Percentiles rank a stretch among this genome's conserved stretches.
phyloP scores from a whole-genome alignment of 257 asterid species.

The Solanum paucissectum region DNA sequence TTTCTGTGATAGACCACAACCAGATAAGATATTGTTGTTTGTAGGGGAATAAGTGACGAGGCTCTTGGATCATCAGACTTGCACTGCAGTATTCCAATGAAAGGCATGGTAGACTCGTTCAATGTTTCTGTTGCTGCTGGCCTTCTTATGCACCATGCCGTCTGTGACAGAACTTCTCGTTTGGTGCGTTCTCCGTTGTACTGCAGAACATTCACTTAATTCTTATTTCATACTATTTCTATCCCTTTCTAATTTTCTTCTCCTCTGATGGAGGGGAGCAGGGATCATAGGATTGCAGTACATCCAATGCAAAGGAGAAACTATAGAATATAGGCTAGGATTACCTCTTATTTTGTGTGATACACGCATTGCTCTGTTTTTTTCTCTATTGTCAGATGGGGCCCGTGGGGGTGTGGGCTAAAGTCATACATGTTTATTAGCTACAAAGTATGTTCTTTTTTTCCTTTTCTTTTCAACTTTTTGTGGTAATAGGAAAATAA shows the following conservation, averaged over 20 bases:
- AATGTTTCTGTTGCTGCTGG: constrained; percentile 98
- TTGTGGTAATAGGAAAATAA: background rate
- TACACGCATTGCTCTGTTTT: background rate
- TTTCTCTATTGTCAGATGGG: background rate
- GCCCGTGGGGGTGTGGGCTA: background rate
- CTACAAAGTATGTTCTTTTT: background rate
- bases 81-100: constrained; percentile 90
- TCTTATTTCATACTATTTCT: background rate
- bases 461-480: background rate
- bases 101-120: constrained; percentile 95
- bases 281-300: background rate
- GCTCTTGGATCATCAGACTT: constrained; percentile 79
- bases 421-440: background rate
- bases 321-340: background rate
- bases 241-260: background rate
- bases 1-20: background rate
- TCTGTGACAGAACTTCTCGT: constrained; percentile 60
- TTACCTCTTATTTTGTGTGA: background rate
- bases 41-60: constrained; percentile 80
- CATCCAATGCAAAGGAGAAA: background rate
- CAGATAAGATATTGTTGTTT: constrained; percentile 10
- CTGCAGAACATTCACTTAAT: background rate
- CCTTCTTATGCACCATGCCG: constrained; percentile 91
- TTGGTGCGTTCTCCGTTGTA: constrained; percentile 32
- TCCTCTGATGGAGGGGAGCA: background rate